Base-by-base conservation (phyloP, 2,329 filamentous ascomycete species). In the Pseudocercospora fijiensis region DNA sequence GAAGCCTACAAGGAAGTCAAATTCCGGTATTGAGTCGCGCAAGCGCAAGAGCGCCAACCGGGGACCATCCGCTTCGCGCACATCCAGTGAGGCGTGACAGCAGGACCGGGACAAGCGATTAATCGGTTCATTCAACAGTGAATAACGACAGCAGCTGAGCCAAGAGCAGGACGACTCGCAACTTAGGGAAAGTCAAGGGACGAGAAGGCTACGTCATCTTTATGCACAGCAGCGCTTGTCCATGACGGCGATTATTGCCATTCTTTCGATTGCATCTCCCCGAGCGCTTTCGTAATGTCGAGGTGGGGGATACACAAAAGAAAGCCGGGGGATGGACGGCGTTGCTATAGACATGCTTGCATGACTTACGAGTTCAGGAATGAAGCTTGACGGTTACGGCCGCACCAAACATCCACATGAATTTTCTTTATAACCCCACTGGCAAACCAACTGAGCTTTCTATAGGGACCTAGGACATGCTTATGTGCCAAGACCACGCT, bases 51-150 rank as follows among this genome's bases (percentile, higher is more conserved):
- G 53, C 53, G 13, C 53, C 53, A 18, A 26, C 26, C 13, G 63
- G 63, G 30, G 58, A 65, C 22, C 58, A 65, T 41, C 63, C 63
- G 11, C 59, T 65, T 16, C 45, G 63, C 30, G 63, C 58, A 27
- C 63, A 65, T 49, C 63, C 63, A 28, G 28, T 60, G 26, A 53
- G 63, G 52, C 26, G 43, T 13, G 33, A 58, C 28, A 61, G 56
- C 41, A 41, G 26, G 20, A 61, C 59, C 7, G 55, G 22, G 7
- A 61, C 58, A 22, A 61, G 58, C 53, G 55, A 55, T 41, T 60
- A 57, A 57, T 57, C 62, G n/a, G 26, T 30, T 41, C 28, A 56
- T 41, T 41, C 53, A 10, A 41, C 53, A 56, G 53, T 41, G 28
- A 41, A 56, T 22, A 33, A 24, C 3, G 49, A 53, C 22, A 53